phyloP scores from a whole-genome alignment of 2,329 filamentous ascomycete species.

The Botrytis cinerea region DNA sequence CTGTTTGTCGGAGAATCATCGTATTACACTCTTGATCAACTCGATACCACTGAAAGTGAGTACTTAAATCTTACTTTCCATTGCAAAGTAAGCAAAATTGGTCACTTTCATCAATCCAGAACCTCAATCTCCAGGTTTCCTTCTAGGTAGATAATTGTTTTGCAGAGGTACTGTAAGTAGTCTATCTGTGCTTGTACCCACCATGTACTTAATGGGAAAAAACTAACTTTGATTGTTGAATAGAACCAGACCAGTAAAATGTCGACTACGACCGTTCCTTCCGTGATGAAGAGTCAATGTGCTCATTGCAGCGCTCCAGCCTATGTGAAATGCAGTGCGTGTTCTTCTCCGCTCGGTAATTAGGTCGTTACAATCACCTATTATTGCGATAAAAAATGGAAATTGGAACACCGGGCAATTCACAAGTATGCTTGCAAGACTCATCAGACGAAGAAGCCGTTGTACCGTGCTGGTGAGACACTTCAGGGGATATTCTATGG shows the following conservation, averaged over 20 bases:
- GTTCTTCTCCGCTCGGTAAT: not conserved
- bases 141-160: not conserved
- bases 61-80: not conserved
- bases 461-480: constrained; percentile 21
- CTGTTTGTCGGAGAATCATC: not conserved
- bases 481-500: constrained; percentile 24
- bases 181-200: not conserved
- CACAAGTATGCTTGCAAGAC: constrained; percentile 19
- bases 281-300: not conserved
- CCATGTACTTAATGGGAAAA: not conserved
- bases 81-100: too few relatives aligned
- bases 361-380: not conserved
- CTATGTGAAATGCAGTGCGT: not conserved
- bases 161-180: not conserved
- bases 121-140: accelerated
- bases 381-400: constrained; percentile 23
- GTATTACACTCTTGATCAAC: not conserved
- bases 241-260: not conserved
- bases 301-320: not conserved
- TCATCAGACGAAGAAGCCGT: not conserved
- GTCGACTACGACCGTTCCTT: not conserved
- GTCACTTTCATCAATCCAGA: not conserved
- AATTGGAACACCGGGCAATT: not conserved
- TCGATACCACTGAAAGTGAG: not conserved
- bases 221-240: not conserved